A percentile compares a stretch with the other conserved stretches of the same genome.
Conservation (phyloP, 164 flowering plant species). For the Chloranthus sessilifolius region DNA sequence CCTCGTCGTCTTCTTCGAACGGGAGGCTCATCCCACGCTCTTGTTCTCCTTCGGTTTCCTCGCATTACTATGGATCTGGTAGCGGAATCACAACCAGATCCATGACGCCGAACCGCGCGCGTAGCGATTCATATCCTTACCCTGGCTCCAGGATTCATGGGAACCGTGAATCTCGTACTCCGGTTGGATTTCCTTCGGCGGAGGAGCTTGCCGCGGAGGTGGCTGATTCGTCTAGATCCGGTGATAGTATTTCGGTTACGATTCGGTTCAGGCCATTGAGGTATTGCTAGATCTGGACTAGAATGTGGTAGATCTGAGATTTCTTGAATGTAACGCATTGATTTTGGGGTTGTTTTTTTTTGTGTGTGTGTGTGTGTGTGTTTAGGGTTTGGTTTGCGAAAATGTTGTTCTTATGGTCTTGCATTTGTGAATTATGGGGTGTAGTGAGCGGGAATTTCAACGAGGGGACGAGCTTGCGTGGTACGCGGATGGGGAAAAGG, state of each 20-base stretch:
- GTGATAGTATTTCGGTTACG: slow-evolving; percentile 88
- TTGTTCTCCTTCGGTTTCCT: slow-evolving; percentile 53
- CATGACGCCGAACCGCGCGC: slow-evolving; percentile 46
- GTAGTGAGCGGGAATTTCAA: slow-evolving; percentile 86
- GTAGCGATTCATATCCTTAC: slow-evolving; percentile 31
- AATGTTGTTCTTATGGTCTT: slow-evolving; percentile 13
- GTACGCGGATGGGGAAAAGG: slow-evolving; percentile 92
- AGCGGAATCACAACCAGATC: slow-evolving; percentile 46
- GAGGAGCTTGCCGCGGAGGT: slow-evolving; percentile 57
- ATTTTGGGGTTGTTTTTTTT: slow-evolving; percentile 1
- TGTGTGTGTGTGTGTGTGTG: neutral
- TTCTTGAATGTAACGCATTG: too few species aligned
- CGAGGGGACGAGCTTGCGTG: slow-evolving; percentile 93
- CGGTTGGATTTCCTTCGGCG: slow-evolving; percentile 37
- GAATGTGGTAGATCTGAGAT: slow-evolving; percentile 33
- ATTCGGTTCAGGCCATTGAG: slow-evolving; percentile 89
- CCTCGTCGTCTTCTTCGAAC: slow-evolving; percentile 53
- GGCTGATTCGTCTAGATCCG: slow-evolving; percentile 41
- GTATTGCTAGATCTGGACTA: slow-evolving; percentile 53
- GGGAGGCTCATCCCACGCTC: slow-evolving; percentile 67
- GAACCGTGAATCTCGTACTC: slow-evolving; percentile 31
- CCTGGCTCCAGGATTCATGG: slow-evolving; percentile 18
- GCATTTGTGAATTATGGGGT: slow-evolving; percentile 15
- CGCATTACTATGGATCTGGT: slow-evolving; percentile 38
- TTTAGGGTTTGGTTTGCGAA: neutral